Conservation (phyloP, 2,329 filamentous ascomycete genomes). For the Biscogniauxia marginata region DNA sequence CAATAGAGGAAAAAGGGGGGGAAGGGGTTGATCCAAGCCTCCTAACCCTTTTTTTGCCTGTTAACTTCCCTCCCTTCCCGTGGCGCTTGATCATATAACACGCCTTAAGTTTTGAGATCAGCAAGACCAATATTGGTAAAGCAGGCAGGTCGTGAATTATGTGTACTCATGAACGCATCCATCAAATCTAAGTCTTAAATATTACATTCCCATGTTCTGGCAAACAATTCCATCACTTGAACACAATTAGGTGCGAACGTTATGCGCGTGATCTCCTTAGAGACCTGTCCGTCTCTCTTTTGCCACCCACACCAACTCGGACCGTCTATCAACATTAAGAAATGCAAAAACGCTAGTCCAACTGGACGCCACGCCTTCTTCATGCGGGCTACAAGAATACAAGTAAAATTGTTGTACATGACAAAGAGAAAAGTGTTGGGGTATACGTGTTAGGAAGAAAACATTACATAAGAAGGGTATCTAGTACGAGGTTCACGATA, state of each 20-base stretch:
- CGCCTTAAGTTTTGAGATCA: background rate
- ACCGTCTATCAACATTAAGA: background rate
- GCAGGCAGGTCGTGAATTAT: background rate
- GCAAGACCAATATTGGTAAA: background rate
- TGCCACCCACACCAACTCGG: background rate
- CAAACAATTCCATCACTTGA: background rate
- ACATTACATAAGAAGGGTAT: slow-evolving; percentile 12
- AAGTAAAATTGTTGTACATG: background rate
- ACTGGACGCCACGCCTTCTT: background rate
- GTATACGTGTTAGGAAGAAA: slow-evolving; percentile 11
- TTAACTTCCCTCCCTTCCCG: background rate
- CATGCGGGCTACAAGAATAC: background rate
- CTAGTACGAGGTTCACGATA: background rate
- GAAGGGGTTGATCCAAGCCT: too few species aligned
- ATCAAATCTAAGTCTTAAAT: background rate
- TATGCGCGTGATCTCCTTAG: background rate
- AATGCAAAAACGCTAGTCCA: background rate
- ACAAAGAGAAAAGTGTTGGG: slow-evolving; percentile 5
- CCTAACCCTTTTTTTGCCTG: too few species aligned
- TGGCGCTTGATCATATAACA: background rate
- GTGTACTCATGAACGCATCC: background rate
- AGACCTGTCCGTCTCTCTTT: background rate
- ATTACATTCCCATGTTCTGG: background rate
- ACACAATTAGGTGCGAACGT: background rate
- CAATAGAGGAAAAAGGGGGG: too few species aligned